Evolutionary conservation across 169 alveolate species (phyloP).

Genomic region (Eimeria zaria): DNA sequence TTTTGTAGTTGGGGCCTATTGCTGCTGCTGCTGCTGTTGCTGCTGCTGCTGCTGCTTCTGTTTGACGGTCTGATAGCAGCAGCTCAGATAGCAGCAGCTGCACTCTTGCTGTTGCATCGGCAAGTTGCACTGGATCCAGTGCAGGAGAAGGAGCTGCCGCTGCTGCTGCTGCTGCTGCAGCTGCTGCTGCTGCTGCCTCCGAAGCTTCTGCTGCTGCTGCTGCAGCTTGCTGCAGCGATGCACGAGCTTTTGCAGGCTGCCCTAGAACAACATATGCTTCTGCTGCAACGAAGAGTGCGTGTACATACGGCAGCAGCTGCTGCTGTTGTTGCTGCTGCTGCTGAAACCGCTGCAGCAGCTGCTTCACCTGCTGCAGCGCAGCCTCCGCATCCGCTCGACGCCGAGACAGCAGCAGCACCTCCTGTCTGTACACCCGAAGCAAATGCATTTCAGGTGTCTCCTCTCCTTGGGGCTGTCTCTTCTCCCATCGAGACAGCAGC

Average conservation of each 20-base stretch:
- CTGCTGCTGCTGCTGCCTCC: constrained; percentile 46
- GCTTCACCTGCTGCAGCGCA: constrained; percentile 57
- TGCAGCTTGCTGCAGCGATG: constrained; percentile 5
- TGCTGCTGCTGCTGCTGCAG: constrained; percentile 27
- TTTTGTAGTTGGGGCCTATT: constrained; percentile 1
- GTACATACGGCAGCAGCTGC: constrained; percentile 11
- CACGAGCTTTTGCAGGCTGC: constrained; percentile 33
- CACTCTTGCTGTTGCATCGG: constrained; percentile 31
- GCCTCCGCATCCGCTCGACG: constrained; percentile 12
- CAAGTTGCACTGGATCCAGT: not conserved
- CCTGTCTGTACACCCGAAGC: constrained; percentile 9
- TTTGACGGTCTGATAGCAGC: constrained; percentile 20
- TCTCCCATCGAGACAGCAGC: constrained; percentile 14
- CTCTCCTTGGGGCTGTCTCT: not conserved
- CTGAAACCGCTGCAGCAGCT: constrained; percentile 42
- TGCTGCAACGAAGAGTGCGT: constrained; percentile 46
- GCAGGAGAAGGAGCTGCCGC: not conserved
- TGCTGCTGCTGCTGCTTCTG: constrained; percentile 67
- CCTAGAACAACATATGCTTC: constrained; percentile 27
- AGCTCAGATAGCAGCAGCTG: constrained; percentile 53
- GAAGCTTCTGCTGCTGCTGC: not conserved
- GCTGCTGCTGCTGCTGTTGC: constrained; percentile 10
- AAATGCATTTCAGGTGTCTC: not conserved
- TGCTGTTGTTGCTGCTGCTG: constrained; percentile 54
- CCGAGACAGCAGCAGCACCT: constrained; percentile 32